These are phyloP conservation scores for Hortaea werneckii DNA, from an alignment of 2,329 filamentous ascomycete genomes.

Conservation along the genomic window DNA sequence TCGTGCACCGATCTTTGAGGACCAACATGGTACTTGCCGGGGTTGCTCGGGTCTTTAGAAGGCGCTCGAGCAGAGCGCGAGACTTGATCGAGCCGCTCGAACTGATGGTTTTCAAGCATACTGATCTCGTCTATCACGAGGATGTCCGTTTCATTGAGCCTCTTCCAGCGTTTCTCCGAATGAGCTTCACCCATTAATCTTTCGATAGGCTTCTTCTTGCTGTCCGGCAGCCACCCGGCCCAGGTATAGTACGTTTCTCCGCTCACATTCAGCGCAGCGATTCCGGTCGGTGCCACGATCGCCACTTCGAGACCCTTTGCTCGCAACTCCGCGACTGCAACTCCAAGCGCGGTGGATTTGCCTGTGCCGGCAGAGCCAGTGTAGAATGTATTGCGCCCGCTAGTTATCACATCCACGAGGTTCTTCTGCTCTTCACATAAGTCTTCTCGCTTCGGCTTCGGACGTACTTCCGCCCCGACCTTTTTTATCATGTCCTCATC, in stretches of 20 bases:
- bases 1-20: neutral
- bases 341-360: slow-evolving; percentile 47
- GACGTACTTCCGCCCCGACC: neutral
- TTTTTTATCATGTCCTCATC: neutral
- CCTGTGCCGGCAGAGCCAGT: slow-evolving; percentile 54
- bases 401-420: neutral
- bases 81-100: slow-evolving; percentile 39
- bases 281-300: slow-evolving; percentile 51
- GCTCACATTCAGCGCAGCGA: slow-evolving; percentile 46
- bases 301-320: slow-evolving; percentile 31
- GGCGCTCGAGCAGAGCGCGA: neutral
- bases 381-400: slow-evolving; percentile 50
- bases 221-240: slow-evolving; percentile 45
- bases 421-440: slow-evolving; percentile 1
- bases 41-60: neutral
- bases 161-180: slow-evolving; percentile 11
- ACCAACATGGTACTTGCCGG: neutral
- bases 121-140: slow-evolving; percentile 56
- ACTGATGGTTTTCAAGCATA: slow-evolving; percentile 48
- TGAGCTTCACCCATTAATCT: neutral
- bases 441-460: neutral
- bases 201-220: slow-evolving; percentile 33
- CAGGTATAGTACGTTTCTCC: slow-evolving; percentile 49
- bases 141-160: slow-evolving; percentile 33
- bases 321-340: slow-evolving; percentile 34